Base-by-base conservation (phyloP, 1,139 yeast species). In the Yamadazyma diospyri region DNA sequence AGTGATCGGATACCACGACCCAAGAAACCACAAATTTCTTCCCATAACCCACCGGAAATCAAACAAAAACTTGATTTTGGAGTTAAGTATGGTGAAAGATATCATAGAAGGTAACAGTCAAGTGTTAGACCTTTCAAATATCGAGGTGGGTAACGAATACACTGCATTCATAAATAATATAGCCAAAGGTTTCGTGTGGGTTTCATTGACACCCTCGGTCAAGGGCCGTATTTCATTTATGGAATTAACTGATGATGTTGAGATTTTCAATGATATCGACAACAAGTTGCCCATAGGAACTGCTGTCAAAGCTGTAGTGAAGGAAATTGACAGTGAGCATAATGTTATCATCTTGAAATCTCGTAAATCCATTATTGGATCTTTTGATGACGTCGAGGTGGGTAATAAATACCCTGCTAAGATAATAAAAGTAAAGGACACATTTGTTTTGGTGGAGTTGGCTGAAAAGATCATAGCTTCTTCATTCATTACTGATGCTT, bases 1-100 rank as follows among this genome's bases (percentile, higher is more conserved):
- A 50, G 73, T 88, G 11, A 71, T 87, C 44, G 97, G 97, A 5
- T 77, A 59, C 53, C 94, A 82, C 53, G 94, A 87, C 55, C 70
- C 80, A 10, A 76, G 79, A 41, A 79, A 72, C 41, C 87, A 82
- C 49, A 74, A 70, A 37, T 85, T 80, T 57, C 59, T 81, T 44
- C 84, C 94, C 25, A 66, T 81, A 14, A 72, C 88, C 11, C 85
- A 79, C 48, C 72, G 74, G 36, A 61, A 56, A 38, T 61, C 68
- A 23, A 70, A 78, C 23, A 75, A 76, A 39, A 69, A 73, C 38
- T 61, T 75, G 16, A 71, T 82, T 13, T 60, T 85, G 34, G 96
- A 86, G 59, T 69, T 87, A 40, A 72, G 84, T 23, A 69, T 78
- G 29, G 72, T 72, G 43, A 43, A 72, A 30, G 43, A 51, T 8